A percentile compares a stretch with the other conserved stretches of the same genome.
Evolutionary conservation across 2,329 filamentous ascomycete genomes (phyloP).

Genomic region (Diplodia seriata): DNA sequence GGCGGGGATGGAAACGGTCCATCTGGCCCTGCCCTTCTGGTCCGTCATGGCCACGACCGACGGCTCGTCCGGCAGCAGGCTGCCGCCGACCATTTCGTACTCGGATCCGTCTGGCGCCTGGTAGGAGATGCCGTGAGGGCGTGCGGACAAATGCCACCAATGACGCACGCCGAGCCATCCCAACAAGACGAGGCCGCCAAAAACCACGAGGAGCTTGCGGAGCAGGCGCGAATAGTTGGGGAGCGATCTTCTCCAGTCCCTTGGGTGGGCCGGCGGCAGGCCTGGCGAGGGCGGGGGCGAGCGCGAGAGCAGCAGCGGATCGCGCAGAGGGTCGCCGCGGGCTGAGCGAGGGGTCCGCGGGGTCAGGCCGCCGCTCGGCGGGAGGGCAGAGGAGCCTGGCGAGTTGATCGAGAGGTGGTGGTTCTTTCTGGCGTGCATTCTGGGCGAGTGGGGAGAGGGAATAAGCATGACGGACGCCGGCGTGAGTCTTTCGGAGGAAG

Average conservation of each 20-base stretch:
- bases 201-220: conserved; percentile 63
- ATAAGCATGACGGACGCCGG: conserved; percentile 27
- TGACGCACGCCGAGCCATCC: conserved; percentile 32
- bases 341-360: conserved; percentile 42
- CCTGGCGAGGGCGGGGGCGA: conserved; percentile 74
- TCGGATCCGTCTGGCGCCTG: conserved; percentile 50
- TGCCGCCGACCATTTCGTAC: conserved; percentile 72
- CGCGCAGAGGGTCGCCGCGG: conserved; percentile 55
- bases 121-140: conserved; percentile 11
- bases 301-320: conserved; percentile 69
- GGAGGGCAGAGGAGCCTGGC: conserved; percentile 44
- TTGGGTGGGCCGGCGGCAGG: conserved; percentile 71
- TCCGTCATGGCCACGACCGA: conserved; percentile 75
- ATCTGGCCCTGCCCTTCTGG: conserved; percentile 68
- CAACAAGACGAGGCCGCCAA: conserved; percentile 55
- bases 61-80: conserved; percentile 72
- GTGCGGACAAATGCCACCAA: conserved; percentile 3
- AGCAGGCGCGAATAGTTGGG: conserved; percentile 62
- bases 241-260: conserved; percentile 65
- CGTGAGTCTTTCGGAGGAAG: conserved; percentile 34
- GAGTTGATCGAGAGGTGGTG: conserved; percentile 56
- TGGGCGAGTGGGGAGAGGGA: conserved; percentile 34
- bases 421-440: conserved; percentile 56
- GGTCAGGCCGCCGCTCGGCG: conserved; percentile 47
- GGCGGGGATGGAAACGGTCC: conserved; percentile 82